Evolutionary conservation across 345 rosid species (phyloP).

Genomic region (Rubroshorea leprosula): DNA sequence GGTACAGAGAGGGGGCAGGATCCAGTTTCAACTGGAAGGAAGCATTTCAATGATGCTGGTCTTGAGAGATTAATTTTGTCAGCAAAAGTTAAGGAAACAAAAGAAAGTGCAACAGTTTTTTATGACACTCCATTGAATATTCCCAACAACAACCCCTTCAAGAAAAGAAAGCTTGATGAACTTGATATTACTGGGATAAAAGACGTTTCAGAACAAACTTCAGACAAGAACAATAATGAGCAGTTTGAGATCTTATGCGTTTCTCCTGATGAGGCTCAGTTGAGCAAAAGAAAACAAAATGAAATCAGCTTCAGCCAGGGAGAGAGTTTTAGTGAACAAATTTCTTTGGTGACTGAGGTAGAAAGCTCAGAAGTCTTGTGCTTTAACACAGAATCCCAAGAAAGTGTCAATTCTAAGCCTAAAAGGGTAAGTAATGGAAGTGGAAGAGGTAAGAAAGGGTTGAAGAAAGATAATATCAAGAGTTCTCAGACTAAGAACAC

Average conservation of each 20-base stretch:
- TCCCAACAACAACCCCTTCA: constrained; percentile 62
- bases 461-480: constrained; percentile 27
- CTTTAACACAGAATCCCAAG: constrained; percentile 32
- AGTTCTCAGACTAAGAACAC: constrained; percentile 30
- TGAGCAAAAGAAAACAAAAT: constrained; percentile 20
- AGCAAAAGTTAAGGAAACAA: constrained; percentile 9
- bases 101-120: constrained; percentile 7
- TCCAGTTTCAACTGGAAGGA: constrained; percentile 27
- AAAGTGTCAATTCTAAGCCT: constrained; percentile 46
- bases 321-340: constrained; percentile 21
- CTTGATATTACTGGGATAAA: constrained; percentile 9
- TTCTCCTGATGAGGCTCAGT: constrained; percentile 16
- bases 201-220: constrained; percentile 16
- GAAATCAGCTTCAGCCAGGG: constrained; percentile 15
- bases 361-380: constrained; percentile 14
- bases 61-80: constrained; percentile 44
- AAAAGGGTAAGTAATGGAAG: constrained; percentile 24
- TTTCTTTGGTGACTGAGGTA: constrained; percentile 32
- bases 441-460: constrained; percentile 21
- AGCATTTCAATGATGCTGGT: constrained; percentile 29
- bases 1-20: constrained; percentile 26
- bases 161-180: constrained; percentile 36
- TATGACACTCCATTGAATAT: constrained; percentile 23
- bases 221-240: constrained; percentile 23
- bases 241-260: constrained; percentile 15